A percentile compares a stretch with the other conserved stretches of the same genome.
phyloP scores from a whole-genome alignment of 1,284 basidiomycete species.

The Salmacisia buchloeana region DNA sequence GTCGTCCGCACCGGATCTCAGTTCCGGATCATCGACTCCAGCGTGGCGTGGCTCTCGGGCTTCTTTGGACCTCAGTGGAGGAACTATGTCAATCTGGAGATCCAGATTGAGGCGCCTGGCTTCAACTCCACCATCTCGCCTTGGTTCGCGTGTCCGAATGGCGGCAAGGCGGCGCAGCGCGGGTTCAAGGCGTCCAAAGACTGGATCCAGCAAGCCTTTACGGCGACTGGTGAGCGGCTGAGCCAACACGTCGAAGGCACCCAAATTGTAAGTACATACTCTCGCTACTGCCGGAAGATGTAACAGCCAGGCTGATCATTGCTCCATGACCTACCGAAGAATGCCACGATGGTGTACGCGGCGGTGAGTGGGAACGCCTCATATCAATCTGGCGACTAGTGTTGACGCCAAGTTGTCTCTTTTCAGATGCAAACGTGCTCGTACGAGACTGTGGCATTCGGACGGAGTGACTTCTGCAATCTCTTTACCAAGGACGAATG shows the following conservation, averaged over 20 bases:
- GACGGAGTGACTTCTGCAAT: slow-evolving; percentile 64
- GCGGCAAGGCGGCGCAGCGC: neutral
- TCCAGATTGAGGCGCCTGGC: slow-evolving; percentile 52
- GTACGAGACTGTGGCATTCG: slow-evolving; percentile 38
- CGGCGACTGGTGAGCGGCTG: neutral
- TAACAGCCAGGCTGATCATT: neutral
- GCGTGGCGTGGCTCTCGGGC: slow-evolving; percentile 59
- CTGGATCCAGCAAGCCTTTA: neutral
- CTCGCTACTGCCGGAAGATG: neutral
- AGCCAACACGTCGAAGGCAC: neutral
- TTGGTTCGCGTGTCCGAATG: slow-evolving; percentile 8
- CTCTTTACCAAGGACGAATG: slow-evolving; percentile 85
- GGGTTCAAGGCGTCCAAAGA: neutral
- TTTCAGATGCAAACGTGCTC: slow-evolving; percentile 20
- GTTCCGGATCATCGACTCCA: slow-evolving; percentile 78
- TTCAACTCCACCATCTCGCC: slow-evolving; percentile 68
- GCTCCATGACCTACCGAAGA: neutral
- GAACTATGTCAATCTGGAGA: slow-evolving; percentile 37
- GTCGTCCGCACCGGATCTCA: slow-evolving; percentile 50
- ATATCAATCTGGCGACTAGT: neutral
- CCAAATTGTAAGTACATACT: neutral
- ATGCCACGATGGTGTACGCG: neutral
- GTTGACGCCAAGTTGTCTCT: neutral
- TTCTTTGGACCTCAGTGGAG: slow-evolving; percentile 37
- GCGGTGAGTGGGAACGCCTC: neutral